Evolutionary conservation across 768 basidiomycete genomes (phyloP), one percentile per base, ranked within the genome.

Genomic region (Russula griseocarnosa): DNA sequence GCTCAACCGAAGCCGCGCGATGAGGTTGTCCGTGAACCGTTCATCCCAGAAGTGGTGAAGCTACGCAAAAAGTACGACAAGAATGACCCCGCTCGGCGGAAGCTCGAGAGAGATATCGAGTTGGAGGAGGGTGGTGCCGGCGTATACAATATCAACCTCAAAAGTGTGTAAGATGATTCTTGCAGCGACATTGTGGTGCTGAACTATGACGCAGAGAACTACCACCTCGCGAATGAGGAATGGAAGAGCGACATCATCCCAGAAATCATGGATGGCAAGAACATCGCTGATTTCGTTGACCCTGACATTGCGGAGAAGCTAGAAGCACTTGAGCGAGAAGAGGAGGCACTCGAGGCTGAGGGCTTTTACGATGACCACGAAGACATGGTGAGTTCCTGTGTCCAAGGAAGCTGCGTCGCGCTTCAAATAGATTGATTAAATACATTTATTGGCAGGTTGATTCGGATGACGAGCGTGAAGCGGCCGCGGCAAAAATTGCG

Each of bases 181-280:
- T 26, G 6, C 68, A 18, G 36, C 8, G 34, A 16, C 42, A 22
- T 60, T 5, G 3, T 10, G 20, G 14, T 60, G 42, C 28, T 50
- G 10, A 55, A 55, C 28, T 11, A 24, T 32, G 6, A 16, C 46
- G 54, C 77, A 98, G 95, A 93, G 82, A 84, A 92, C 74, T 98
- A 97, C 76, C 62, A 97, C 30, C 85, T 99, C 63, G 81, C 85
- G 26, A 86, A 97, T 72, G 86, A 90, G 42, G 88, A 91, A 50
- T 99, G 97, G 97, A 99, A 97, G 79, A 80, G 85, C 78, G 97
- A 99, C 72, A 81, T 85, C 68, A 89, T 98, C n/a, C 97, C 97
- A n/a, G 97, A 99, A 74, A 92, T 99, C 71, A 86, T 93, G 87
- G 86, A 98, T 69, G 97, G 97, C 77, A 98, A 98, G 83, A 99